phyloP scores from a whole-genome alignment of 2,329 filamentous ascomycete species.

The Pezicula neosporulosa region DNA sequence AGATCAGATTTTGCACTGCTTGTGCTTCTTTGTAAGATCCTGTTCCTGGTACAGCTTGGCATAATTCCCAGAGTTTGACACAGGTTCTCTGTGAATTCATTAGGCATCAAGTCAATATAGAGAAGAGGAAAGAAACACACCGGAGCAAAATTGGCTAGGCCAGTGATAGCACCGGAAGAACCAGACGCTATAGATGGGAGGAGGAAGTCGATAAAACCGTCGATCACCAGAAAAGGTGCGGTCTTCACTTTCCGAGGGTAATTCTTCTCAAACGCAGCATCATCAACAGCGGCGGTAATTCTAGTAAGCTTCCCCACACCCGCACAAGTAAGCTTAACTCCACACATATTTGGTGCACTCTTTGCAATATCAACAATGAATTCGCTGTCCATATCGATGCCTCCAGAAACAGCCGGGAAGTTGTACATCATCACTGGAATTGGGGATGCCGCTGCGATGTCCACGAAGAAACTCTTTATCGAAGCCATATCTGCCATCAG shows the following conservation, averaged over 20 bases:
- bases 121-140: background rate
- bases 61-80: conserved; percentile 13
- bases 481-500: conserved; percentile 9
- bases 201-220: conserved; percentile 26
- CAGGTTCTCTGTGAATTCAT: conserved; percentile 7
- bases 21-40: conserved; percentile 7
- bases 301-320: conserved; percentile 19
- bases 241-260: conserved; percentile 5
- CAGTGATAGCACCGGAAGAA: conserved; percentile 10
- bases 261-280: conserved; percentile 5
- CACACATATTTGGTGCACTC: conserved; percentile 18
- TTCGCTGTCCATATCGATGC: conserved; percentile 21
- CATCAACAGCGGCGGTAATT: conserved; percentile 14
- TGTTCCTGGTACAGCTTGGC: conserved; percentile 2
- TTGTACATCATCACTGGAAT: conserved; percentile 24
- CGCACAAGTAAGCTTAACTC: conserved; percentile 19
- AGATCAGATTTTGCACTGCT: conserved; percentile 15
- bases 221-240: conserved; percentile 19
- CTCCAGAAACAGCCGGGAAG: conserved; percentile 17
- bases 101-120: no score
- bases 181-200: conserved; percentile 22
- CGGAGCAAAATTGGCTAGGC: conserved; percentile 12
- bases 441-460: conserved; percentile 16
- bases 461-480: conserved; percentile 19
- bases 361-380: conserved; percentile 16